Percentiles rank a stretch among this genome's conserved stretches.
Conservation (phyloP, 2,329 filamentous ascomycete genomes). For the Myriangium duriaei region DNA sequence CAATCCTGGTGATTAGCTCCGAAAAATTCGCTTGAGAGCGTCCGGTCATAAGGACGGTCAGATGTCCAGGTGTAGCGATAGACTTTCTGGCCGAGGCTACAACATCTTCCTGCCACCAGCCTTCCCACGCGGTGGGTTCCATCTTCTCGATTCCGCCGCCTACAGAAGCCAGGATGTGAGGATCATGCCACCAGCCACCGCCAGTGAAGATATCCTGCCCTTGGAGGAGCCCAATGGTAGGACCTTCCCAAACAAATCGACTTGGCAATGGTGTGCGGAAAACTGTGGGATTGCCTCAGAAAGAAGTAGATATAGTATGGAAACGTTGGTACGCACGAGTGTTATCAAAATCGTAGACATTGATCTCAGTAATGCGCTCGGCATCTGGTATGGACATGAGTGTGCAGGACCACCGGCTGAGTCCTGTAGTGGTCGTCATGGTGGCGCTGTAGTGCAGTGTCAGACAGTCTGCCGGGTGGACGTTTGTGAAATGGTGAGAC, state of each 20-base stretch:
- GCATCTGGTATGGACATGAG: conserved; percentile 59
- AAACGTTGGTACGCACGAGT: conserved; percentile 48
- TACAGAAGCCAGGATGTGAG: conserved; percentile 70
- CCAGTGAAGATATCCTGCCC: conserved; percentile 64
- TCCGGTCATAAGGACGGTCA: conserved; percentile 80
- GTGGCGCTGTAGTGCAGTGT: too few species aligned
- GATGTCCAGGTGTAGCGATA: conserved; percentile 69
- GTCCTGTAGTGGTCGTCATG: conserved; percentile 51
- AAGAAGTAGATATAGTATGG: not conserved
- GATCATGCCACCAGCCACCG: conserved; percentile 97
- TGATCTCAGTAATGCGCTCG: conserved; percentile 62
- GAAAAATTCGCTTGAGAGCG: conserved; percentile 66
- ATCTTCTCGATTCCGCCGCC: conserved; percentile 73
- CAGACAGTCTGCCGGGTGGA: too few species aligned
- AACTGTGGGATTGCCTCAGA: too few species aligned
- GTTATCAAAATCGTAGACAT: conserved; percentile 98
- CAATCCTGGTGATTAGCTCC: conserved; percentile 70
- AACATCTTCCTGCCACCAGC: conserved; percentile 95
- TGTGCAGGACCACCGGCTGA: conserved; percentile 74
- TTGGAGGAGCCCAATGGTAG: conserved; percentile 64
- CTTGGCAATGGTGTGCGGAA: conserved; percentile 89
- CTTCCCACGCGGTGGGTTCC: conserved; percentile 72
- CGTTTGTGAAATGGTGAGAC: too few species aligned
- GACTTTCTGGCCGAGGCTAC: conserved; percentile 65
- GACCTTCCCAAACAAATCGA: conserved; percentile 68